Base-by-base conservation (phyloP, 257 asterid genomes). In the Parsonsia alboflavescens region DNA sequence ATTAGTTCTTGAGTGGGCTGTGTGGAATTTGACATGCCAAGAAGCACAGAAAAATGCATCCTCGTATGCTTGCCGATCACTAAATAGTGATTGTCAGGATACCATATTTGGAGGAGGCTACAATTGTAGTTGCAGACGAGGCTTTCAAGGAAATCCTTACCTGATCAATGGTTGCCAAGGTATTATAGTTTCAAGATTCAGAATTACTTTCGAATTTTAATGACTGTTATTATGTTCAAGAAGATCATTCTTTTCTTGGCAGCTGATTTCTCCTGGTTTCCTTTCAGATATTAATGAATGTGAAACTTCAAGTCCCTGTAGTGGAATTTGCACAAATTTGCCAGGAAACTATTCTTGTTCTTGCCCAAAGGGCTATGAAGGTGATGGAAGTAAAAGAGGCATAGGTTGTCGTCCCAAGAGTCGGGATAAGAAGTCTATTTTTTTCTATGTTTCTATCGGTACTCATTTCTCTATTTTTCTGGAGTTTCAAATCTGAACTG, bases 91-190 rank as follows among this genome's bases (percentile, higher is more conserved):
- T 36, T 80, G 86, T 65, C 5, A 7, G 45, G 77, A 76, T 77
- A 63, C 82, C 7, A 41, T 28, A 24, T 39, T 11, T 63, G 19
- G 57, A 52, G 15, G n/a, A 52, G 83, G 75, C 10, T 76, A 85
- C 76, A 46, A 0, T 24, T 85, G 85, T 56, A 68, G 45, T 2
- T 80, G 86, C 48, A 30, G 2, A 58, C 22, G 19, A 0, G 86
- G 86, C 33, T 80, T 73, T 74, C 69, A 71, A 56, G 89, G 85
- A 62, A 82, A 82, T 36, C 84, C 86, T 62, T 85, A 85, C 53
- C 78, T 76, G 33, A 13, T 3, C 26, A 77, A 15, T 52, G 84
- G 86, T 62, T 85, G 89, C 54, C 72, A 71, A 53, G 85, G 89
- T 82, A 78, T 26, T 19, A 52, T 15, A 52, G 57, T 52, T 52